Percentiles rank a stretch among this genome's conserved stretches.
These are phyloP conservation scores for Microsporum audouinii DNA, from an alignment of 2,329 filamentous ascomycete species.

Conservation along the genomic window DNA sequence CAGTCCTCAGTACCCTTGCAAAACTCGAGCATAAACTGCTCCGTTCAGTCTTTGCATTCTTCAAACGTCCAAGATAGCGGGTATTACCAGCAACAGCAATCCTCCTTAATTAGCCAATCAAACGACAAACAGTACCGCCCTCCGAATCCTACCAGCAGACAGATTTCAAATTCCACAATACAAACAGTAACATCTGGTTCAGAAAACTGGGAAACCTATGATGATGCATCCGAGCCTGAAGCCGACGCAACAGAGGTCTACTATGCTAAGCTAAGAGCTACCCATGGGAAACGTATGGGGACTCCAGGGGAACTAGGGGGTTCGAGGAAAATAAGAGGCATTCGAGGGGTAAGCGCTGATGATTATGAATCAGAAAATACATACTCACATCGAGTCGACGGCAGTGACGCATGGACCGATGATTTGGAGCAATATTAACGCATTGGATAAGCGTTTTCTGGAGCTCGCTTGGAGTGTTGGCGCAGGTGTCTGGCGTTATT, in stretches of 20 bases:
- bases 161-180: constrained; percentile 55
- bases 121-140: constrained; percentile 6
- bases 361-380: constrained; percentile 32
- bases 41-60: constrained; percentile 31
- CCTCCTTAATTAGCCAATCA: constrained; percentile 6
- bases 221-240: constrained; percentile 66
- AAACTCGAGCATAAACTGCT: constrained; percentile 30
- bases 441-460: not conserved
- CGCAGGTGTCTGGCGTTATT: not conserved
- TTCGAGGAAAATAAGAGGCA: constrained; percentile 35
- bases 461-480: not conserved
- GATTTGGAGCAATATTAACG: constrained; percentile 35
- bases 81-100: constrained; percentile 17
- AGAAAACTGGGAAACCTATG: constrained; percentile 97
- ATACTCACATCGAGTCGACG: constrained; percentile 36
- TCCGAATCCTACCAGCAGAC: constrained; percentile 42
- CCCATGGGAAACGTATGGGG: constrained; percentile 53
- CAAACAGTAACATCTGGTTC: constrained; percentile 63
- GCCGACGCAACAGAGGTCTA: constrained; percentile 66
- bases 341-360: constrained; percentile 37
- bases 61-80: constrained; percentile 27
- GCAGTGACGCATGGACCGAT: constrained; percentile 46
- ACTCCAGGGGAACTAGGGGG: constrained; percentile 27
- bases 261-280: constrained; percentile 63
- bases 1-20: constrained; percentile 33